These are phyloP conservation scores for Fusarium agapanthi DNA, from an alignment of 2,329 filamentous ascomycete genomes.

Conservation along the genomic window DNA sequence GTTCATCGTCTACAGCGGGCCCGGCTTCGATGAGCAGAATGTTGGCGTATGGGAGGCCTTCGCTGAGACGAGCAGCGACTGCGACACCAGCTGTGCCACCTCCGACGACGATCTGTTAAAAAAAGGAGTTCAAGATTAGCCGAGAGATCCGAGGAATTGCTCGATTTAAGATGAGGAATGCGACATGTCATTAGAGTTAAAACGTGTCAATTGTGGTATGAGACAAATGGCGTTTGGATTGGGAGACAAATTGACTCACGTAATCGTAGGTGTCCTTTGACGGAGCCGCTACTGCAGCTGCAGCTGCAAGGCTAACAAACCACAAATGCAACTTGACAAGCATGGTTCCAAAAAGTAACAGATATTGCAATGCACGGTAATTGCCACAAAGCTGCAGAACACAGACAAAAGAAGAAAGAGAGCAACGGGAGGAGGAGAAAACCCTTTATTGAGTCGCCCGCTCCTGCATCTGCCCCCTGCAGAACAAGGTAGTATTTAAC, in stretches of 20 bases:
- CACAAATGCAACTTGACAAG: slow-evolving; percentile 27
- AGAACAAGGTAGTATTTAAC: neutral
- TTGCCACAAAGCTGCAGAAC: neutral
- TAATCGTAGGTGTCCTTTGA: slow-evolving; percentile 29
- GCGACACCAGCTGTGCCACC: slow-evolving; percentile 46
- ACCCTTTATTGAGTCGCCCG: neutral
- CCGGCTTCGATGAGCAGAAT: slow-evolving; percentile 15
- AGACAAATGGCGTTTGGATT: neutral
- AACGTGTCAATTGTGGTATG: neutral
- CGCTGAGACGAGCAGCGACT: slow-evolving; percentile 44
- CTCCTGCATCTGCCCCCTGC: neutral
- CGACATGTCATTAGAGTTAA: neutral
- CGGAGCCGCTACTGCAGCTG: slow-evolving; percentile 25
- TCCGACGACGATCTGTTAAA: slow-evolving; percentile 42
- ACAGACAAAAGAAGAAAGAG: neutral
- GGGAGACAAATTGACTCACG: slow-evolving; percentile 17
- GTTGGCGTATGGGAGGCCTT: slow-evolving; percentile 34
- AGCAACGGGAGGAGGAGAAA: neutral
- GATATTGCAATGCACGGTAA: neutral
- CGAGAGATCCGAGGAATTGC: neutral
- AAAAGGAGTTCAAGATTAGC: neutral
- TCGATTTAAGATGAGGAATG: neutral
- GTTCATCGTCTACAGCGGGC: slow-evolving; percentile 1
- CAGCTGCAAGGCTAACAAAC: slow-evolving; percentile 24
- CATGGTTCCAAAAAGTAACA: slow-evolving; percentile 6